These are phyloP conservation scores for Diaporthe sp. DNA, from an alignment of 2,329 filamentous ascomycete species.

Conservation along the genomic window DNA sequence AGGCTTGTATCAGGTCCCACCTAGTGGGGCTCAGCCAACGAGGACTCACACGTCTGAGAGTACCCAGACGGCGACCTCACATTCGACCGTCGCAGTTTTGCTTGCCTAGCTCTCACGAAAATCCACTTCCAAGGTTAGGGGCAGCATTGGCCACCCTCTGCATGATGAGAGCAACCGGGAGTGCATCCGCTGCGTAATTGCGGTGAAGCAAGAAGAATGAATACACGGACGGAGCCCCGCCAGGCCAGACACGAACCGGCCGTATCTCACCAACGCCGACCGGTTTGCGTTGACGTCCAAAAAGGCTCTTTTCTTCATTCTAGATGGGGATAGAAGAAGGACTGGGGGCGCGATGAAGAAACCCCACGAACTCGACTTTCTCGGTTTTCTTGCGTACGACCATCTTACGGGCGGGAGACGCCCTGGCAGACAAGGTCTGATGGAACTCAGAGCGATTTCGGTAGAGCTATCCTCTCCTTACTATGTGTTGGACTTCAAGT, in stretches of 20 bases:
- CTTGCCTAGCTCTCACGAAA: background rate
- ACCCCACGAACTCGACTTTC: no score
- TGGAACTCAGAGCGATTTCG: background rate
- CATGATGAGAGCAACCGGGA: background rate
- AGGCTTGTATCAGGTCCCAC: no score
- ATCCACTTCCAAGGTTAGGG: background rate
- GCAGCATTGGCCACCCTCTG: background rate
- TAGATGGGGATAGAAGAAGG: background rate
- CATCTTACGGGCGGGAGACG: no score
- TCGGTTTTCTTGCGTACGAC: background rate
- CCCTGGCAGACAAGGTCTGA: background rate
- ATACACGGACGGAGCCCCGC: no score
- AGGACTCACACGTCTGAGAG: no score
- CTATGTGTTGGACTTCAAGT: no score
- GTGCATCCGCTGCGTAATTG: background rate
- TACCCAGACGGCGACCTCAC: background rate
- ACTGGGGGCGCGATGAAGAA: no score
- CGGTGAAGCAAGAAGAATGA: background rate
- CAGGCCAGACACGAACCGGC: background rate
- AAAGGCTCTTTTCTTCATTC: background rate
- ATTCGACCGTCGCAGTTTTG: background rate
- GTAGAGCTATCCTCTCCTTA: background rate
- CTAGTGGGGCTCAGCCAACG: background rate
- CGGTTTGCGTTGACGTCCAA: background rate
- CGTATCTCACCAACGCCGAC: background rate